Conservation (phyloP, 2,329 filamentous ascomycete species). For the Phialemonium atrogriseum region DNA sequence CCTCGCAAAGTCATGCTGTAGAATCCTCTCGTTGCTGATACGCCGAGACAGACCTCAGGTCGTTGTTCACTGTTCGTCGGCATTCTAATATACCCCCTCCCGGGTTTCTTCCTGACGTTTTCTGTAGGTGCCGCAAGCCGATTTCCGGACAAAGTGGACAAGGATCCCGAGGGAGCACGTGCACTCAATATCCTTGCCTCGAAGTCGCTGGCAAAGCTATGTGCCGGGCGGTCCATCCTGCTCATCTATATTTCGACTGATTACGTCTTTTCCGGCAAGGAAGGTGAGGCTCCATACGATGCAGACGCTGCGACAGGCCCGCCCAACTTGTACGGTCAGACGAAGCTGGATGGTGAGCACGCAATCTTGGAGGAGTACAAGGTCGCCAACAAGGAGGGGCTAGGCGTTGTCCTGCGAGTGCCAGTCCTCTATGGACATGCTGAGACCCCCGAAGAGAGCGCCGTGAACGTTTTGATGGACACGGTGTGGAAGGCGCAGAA, state of each 20-base stretch:
- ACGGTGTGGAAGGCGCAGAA: conserved; percentile 66
- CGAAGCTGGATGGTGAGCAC: conserved; percentile 50
- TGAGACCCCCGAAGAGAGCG: conserved; percentile 64
- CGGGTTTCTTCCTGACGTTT: conserved; percentile 1
- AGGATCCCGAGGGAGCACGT: conserved; percentile 66
- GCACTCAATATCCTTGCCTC: conserved; percentile 69
- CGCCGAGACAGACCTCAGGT: conserved; percentile 35
- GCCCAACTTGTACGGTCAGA: conserved; percentile 66
- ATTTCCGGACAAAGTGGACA: conserved; percentile 78
- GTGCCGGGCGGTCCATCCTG: conserved; percentile 51
- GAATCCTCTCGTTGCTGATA: conserved; percentile 1
- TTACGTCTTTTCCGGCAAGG: conserved; percentile 66
- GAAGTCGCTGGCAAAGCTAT: conserved; percentile 55
- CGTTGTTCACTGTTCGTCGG: conserved; percentile 66
- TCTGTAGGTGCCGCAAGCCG: conserved; percentile 71
- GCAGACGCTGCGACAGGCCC: conserved; percentile 54
- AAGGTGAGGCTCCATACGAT: conserved; percentile 79
- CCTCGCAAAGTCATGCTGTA: background rate
- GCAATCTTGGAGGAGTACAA: conserved; percentile 58
- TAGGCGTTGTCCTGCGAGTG: conserved; percentile 66
- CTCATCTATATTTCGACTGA: conserved; percentile 77
- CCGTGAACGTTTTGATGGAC: conserved; percentile 75
- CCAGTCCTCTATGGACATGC: conserved; percentile 79
- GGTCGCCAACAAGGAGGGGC: conserved; percentile 37
- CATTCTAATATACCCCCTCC: background rate